These are phyloP conservation scores for Penicillium ucsense DNA, from an alignment of 495 filamentous ascomycete genomes.

Conservation along the genomic window DNA sequence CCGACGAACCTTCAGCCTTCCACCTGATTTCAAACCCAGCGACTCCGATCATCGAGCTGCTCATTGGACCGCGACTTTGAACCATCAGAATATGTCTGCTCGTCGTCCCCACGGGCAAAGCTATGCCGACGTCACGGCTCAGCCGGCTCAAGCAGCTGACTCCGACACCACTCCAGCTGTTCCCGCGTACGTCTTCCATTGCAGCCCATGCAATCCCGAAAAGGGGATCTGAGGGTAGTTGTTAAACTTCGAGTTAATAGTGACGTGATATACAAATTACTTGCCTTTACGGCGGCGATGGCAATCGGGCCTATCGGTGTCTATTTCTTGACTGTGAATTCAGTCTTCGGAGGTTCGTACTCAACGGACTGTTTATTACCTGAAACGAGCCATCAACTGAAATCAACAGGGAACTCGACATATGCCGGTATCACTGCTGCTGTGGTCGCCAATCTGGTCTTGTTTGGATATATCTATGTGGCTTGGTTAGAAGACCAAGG, in stretches of 20 bases:
- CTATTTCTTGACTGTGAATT: constrained; percentile 74
- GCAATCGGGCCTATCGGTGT: constrained; percentile 70
- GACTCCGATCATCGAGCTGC: no score
- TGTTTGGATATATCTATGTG: constrained; percentile 84
- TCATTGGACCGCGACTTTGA: no score
- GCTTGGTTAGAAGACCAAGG: constrained; percentile 81
- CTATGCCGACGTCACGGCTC: constrained; percentile 22
- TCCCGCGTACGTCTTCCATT: constrained; percentile 48
- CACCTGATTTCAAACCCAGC: no score
- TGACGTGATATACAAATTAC: constrained; percentile 77
- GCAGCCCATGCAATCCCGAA: neutral
- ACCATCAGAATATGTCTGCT: constrained; percentile 16
- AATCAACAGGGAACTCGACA: constrained; percentile 64
- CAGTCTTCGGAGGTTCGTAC: constrained; percentile 62
- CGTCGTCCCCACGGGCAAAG: constrained; percentile 25
- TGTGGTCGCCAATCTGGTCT: constrained; percentile 79
- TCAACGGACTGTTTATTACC: neutral
- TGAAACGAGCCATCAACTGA: neutral
- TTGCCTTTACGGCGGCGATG: constrained; percentile 89
- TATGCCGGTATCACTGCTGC: constrained; percentile 79
- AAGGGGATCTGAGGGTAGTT: neutral
- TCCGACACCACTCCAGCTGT: constrained; percentile 56
- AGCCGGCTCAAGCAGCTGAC: constrained; percentile 14
- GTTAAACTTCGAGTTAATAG: constrained; percentile 32
- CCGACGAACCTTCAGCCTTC: neutral